Evolutionary conservation across 2,329 filamentous ascomycete genomes (phyloP), one percentile per base, ranked within the genome.

Genomic region (Claviceps sorghi): DNA sequence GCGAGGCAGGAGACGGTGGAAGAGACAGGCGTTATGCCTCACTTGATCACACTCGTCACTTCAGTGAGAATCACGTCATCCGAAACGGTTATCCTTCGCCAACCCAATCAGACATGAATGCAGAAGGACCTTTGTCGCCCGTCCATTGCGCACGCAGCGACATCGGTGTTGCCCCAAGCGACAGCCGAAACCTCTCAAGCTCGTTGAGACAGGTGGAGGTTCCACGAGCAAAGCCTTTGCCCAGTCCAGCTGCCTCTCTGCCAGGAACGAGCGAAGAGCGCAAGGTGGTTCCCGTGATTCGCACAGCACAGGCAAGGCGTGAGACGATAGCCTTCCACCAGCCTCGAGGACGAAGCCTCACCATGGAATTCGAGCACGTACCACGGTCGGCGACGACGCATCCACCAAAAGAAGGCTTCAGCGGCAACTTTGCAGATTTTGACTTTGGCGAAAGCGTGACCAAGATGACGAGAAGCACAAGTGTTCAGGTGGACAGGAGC

Each of bases 301-400:
- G 69, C 36, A 72, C 71, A 44, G 71, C 76, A 0, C 57, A 60
- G n/a, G 73, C 75, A 3, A 74, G 72, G 59, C 72, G 75, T 34
- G 74, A 79, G 44, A 77, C 74, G 1, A 58, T 76, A 15, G 72
- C 72, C 0, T 69, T 75, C 21, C 68, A 69, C 55, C 66, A 69
- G 0, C 67, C 73, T 2, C 67, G 70, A 21, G 67, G 72, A 38
- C 67, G 68, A 46, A 79, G 76, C 57, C 65, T 78, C 51, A 70
- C 71, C 4, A 72, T 74, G 65, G 70, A 56, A 5, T 56, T 61
- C n/a, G 60, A 62, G 11, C 54, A 56, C 26, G 46, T 51, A n/a
- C 55, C 57, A 11, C 52, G 54, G 42, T 53, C 59, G 43, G 55
- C 57, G 9, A 54, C 56, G 49, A 58, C 55, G 43, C 52, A 55